Base-by-base conservation (phyloP, 75 land plant genomes). In the Pseudotsuga menziesii region DNA sequence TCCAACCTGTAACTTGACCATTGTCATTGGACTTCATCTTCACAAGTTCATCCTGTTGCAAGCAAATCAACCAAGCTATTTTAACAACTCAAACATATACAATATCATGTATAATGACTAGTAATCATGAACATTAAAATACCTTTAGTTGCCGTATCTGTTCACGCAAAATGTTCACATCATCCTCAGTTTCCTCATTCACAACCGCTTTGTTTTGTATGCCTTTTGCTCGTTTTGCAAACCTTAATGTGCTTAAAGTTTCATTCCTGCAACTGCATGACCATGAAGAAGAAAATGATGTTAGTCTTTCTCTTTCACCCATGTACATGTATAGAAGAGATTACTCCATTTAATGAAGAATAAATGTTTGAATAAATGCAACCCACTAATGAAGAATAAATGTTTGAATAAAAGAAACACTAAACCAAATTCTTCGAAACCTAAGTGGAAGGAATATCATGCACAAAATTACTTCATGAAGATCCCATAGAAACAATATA, bases 171-270 rank as follows among this genome's bases (percentile, higher is more conserved):
- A 84, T 76, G 74, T 94, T 90, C 14, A 93, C 92, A 83, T 96
- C 99, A 79, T 91, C 89, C 41, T 94, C 88, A 64, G 84, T 90
- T 72, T 85, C 88, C 84, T 96, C 99, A 86, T 96, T 96, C 52
- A 96, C 88, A 78, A 90, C 90, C 52, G 99, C 99, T 78, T 94
- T 94, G 81, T 94, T 96, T 76, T 91, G 90, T 35, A 96, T 92
- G 23, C 93, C 91, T 84, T 96, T 96, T 55, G 99, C 98, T 77
- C 99, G 86, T 58, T 96, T 97, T 12, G 99, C 99, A 94, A 96
- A 96, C 72, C 98, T 89, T 72, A 96, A 73, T 0, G 99, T 96
- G 78, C 98, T 94, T 35, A 92, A 80, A 26, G 93, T 94, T 80
- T 96, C 99, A 82, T 83, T 94, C 79, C 82, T 90, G 78, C 99